Base-by-base conservation (phyloP, 139 green algal genomes). In the Eudorina sp. region DNA sequence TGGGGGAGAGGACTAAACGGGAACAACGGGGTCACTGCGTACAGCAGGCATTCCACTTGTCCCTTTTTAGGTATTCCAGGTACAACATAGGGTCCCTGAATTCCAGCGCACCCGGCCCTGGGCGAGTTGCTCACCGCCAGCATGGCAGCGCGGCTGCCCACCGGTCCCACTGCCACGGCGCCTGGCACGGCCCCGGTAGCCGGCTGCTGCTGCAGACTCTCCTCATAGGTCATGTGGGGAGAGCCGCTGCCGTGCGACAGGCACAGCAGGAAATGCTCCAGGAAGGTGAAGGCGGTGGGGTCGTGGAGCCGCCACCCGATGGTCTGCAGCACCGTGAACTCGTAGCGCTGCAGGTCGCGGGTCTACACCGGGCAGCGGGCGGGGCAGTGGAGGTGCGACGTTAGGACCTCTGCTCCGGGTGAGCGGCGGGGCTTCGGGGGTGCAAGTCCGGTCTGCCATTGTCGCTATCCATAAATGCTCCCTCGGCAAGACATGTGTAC, bases 201-300 rank as follows among this genome's bases (percentile, higher is more conserved):
- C n/a, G 31, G 21, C 62, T 19, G 16, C 3, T 25, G 27, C 21
- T 72, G 27, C 11, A 29, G 27, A 25, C 27, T 29, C 16, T 38
- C 62, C n/a, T 3, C 62, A 31, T 3, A 19, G 16, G 13, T 25
- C 27, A 23, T 38, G 62, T 34, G 16, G 62, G 62, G 62, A n/a
- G n/a, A n/a, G n/a, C n/a, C 62, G 31, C 31, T 36, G 62, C 62
- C 3, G 62, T 31, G 38, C 4, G n/a, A 58, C 38, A 53, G 58
- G 41, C 43, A 86, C 34, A 4, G 11, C 6, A 75, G 41, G 79
- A 48, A 86, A 13, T 76, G 79, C n/a, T n/a, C 11, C 27, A 86
- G 60, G 79, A 86, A 86, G 41, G 79, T 62, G 41, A 27, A 58
- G 58, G 58, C 31, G 58, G 27, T 86, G 58, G 79, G 79, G 4